phyloP scores from a whole-genome alignment of 768 basidiomycete species.

The Termitomyces heimii region DNA sequence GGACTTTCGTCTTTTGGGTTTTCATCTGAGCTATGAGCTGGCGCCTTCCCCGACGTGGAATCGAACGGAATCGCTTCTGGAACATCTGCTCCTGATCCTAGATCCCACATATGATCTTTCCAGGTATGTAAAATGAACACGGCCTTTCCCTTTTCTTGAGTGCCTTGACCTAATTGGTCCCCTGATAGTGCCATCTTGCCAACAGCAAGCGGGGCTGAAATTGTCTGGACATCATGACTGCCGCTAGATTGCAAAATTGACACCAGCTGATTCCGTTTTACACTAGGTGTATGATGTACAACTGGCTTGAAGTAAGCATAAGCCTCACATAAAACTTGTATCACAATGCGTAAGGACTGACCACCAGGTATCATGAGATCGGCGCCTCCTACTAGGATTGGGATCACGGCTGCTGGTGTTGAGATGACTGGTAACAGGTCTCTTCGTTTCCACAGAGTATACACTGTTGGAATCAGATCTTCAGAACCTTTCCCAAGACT shows the following conservation, averaged over 20 bases:
- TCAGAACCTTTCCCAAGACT: conserved; percentile 61
- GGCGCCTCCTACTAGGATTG: conserved; percentile 69
- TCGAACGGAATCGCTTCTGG: conserved; percentile 35
- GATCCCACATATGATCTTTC: conserved; percentile 71
- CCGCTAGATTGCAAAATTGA: conserved; percentile 47
- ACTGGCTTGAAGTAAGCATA: conserved; percentile 41
- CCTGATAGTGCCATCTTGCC: conserved; percentile 62
- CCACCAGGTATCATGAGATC: conserved; percentile 89
- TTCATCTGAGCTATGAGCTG: conserved; percentile 11
- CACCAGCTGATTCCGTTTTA: conserved; percentile 50
- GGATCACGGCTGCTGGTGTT: conserved; percentile 67
- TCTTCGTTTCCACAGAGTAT: conserved; percentile 74
- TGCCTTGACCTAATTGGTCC: conserved; percentile 35
- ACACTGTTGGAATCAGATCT: conserved; percentile 73
- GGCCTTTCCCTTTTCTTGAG: conserved; percentile 67
- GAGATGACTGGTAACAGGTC: conserved; percentile 65
- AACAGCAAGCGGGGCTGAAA: conserved; percentile 66
- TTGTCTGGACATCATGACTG: conserved; percentile 23
- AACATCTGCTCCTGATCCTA: conserved; percentile 58
- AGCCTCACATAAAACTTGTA: background rate
- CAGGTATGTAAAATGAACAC: conserved; percentile 68
- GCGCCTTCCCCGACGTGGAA: background rate
- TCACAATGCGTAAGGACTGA: conserved; percentile 25
- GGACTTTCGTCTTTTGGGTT: conserved; percentile 7
- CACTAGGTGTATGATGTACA: conserved; percentile 40